Percentiles rank a stretch among this genome's conserved stretches.
phyloP scores from a whole-genome alignment of 2,329 filamentous ascomycete species.

The Chlorencoelia australis region DNA sequence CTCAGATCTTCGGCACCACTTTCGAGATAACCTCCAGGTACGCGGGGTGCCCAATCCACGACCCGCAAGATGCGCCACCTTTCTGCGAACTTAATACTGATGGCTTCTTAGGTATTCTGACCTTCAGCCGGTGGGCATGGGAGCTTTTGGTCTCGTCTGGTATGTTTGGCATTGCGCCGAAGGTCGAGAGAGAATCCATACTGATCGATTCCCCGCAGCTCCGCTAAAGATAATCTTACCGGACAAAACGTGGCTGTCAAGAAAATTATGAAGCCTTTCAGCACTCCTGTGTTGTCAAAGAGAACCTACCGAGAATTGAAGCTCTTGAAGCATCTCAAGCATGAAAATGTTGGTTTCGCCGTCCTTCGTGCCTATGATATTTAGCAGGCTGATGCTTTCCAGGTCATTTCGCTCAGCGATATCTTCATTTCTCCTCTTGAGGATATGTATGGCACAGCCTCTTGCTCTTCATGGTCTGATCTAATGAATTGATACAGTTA shows the following conservation, averaged over 20 bases:
- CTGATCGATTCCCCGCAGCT: conserved; percentile 44
- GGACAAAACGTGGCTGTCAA: conserved; percentile 95
- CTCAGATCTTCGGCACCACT: conserved; percentile 98
- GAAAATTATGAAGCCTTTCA: conserved; percentile 99
- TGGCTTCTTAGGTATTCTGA: conserved; percentile 70
- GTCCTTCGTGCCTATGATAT: no score
- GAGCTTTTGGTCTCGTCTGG: conserved; percentile 97
- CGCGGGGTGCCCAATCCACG: conserved; percentile 14
- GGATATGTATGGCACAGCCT: conserved; percentile 87
- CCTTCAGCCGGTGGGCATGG: conserved; percentile 97
- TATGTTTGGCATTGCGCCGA: no score
- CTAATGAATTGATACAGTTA: conserved; percentile 59
- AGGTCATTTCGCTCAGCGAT: conserved; percentile 97
- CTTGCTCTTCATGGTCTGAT: no score
- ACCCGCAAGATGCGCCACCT: conserved; percentile 6
- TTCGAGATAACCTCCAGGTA: conserved; percentile 99
- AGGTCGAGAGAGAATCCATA: conserved; percentile 11
- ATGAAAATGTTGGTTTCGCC: conserved; percentile 83
- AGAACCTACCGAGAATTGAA: conserved; percentile 96
- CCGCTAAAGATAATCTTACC: conserved; percentile 94
- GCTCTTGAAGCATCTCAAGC: conserved; percentile 88
- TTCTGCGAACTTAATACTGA: conserved; percentile 13
- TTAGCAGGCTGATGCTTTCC: conserved; percentile 18
- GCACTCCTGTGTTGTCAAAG: conserved; percentile 96
- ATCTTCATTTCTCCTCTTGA: conserved; percentile 99